Evolutionary conservation across 495 filamentous ascomycete species (phyloP), one percentile per base, ranked within the genome.

Genomic region (Neurospora tetraspora): DNA sequence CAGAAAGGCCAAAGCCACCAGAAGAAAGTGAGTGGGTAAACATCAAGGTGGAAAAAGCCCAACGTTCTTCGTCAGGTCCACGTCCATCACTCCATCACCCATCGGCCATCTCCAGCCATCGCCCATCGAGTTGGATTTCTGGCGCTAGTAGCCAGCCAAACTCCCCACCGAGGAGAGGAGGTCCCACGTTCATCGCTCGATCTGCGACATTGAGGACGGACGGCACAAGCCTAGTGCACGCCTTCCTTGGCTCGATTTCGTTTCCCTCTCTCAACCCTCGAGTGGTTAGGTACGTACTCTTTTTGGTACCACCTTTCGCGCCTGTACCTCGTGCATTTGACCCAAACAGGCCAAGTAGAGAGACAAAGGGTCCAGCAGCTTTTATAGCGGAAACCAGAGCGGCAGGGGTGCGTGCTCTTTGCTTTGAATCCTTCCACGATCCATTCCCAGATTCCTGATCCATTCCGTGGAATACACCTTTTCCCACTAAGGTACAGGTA

Each of bases 151-250:
- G 27, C 14, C 53, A 65, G 23, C 53, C 53, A 65, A 65, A 65
- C 53, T 61, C 27, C 23, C 53, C 53, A 61, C 23, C 27, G 27
- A 61, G 27, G 14, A 61, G 23, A 68, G 42, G 39, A 76, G 18
- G 47, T 72, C 74, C 70, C 71, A 71, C 70, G 75, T 74, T 72
- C 75, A 73, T 73, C 73, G 75, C 70, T 74, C 71, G 73, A 76
- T 78, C 76, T 75, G 75, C 75, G 74, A 73, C 76, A 71, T 73
- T 73, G 47, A 69, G 31, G 53, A 34, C 53, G 53, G 73, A 76
- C 75, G 73, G 75, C 76, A 74, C 71, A 72, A 42, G 42, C 73
- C 71, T 65, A 23, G 70, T 69, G 70, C 38, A 73, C 73, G 65
- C 72, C 74, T 43, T 31, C 39, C 70, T 27, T 72, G 72, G 71